phyloP scores from a whole-genome alignment of 176 grass and related monocot genomes.

The Elaeis guineensis region DNA sequence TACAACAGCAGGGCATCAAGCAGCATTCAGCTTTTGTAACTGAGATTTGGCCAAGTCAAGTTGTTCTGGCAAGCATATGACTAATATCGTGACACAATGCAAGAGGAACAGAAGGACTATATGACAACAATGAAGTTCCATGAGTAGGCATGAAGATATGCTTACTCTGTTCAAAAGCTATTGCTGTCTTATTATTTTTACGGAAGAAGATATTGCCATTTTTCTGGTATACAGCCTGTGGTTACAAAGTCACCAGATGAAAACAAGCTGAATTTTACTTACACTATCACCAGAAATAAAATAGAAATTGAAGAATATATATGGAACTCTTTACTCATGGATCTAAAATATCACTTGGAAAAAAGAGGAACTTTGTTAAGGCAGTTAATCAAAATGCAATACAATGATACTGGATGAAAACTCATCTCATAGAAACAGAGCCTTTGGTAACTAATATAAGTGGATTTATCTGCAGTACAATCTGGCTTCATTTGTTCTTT shows the following conservation, averaged over 20 bases:
- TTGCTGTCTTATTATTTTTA: constrained; percentile 25
- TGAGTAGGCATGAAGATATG: background rate
- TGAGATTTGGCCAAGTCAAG: constrained; percentile 34
- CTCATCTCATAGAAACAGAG: too few relatives aligned
- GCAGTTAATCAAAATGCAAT: too few relatives aligned
- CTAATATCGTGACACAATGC: background rate
- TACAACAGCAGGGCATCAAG: background rate
- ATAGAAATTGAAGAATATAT: too few relatives aligned
- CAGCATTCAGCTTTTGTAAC: constrained; percentile 25
- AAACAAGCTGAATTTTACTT: background rate
- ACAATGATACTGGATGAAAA: too few relatives aligned
- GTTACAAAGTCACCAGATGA: constrained; percentile 7
- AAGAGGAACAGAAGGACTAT: background rate
- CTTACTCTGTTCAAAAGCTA: constrained; percentile 40
- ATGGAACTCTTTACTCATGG: too few relatives aligned
- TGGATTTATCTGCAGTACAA: too few relatives aligned
- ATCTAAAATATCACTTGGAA: too few relatives aligned
- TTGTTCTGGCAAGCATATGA: constrained; percentile 16
- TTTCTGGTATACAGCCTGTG: constrained; percentile 36
- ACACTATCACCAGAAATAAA: too few relatives aligned
- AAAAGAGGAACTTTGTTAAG: too few relatives aligned
- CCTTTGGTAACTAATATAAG: too few relatives aligned
- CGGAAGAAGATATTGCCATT: constrained; percentile 40
- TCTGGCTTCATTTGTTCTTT: too few relatives aligned
- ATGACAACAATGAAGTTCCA: background rate